A percentile compares a stretch with the other conserved stretches of the same genome.
Evolutionary conservation across 140 eudicot genomes (phyloP).

Genomic region (Anethum foeniculum): DNA sequence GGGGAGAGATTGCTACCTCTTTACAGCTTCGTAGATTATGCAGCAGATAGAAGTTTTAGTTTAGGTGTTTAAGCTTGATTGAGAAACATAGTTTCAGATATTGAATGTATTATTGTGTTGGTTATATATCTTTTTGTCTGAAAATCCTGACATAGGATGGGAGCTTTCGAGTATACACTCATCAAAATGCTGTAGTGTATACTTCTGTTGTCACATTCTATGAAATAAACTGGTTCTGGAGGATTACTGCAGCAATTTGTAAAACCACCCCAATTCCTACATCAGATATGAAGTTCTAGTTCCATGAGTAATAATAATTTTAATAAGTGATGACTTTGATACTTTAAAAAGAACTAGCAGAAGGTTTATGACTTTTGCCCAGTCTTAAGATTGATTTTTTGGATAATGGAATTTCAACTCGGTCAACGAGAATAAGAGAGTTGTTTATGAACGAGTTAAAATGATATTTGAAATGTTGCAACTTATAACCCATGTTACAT

Average conservation of each 20-base stretch:
- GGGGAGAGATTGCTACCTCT: conserved; percentile 77
- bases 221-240: neutral
- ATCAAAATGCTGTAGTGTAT: neutral
- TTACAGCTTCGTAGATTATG: conserved; percentile 92
- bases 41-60: conserved; percentile 80
- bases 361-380: neutral
- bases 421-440: no score
- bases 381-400: no score
- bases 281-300: neutral
- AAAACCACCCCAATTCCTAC: neutral
- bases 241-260: neutral
- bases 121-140: neutral
- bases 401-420: no score
- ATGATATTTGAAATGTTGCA: no score
- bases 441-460: no score
- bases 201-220: neutral
- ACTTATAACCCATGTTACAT: no score
- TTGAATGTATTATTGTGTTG: neutral
- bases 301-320: neutral
- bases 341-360: neutral
- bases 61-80: conserved; percentile 38
- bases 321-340: neutral
- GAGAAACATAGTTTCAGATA: neutral
- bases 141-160: neutral
- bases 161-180: neutral